A percentile compares a stretch with the other conserved stretches of the same genome.
These are phyloP conservation scores for Lasiosphaeris hirsuta DNA, from an alignment of 495 filamentous ascomycete genomes.

Conservation along the genomic window DNA sequence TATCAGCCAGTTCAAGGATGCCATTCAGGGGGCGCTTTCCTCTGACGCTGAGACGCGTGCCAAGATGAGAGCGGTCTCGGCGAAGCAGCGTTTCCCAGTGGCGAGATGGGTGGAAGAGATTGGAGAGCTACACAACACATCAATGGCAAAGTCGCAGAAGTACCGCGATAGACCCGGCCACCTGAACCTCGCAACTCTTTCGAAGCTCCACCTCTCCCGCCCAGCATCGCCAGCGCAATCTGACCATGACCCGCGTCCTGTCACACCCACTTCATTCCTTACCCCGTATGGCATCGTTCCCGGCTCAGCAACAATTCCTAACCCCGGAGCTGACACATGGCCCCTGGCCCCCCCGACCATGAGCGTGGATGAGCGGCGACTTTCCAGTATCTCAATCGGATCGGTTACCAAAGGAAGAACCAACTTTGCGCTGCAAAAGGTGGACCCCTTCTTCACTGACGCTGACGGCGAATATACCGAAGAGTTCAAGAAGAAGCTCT, in stretches of 20 bases:
- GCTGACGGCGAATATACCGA: conserved; percentile 51
- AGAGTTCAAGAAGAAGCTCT: conserved; percentile 51
- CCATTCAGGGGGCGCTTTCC: conserved; percentile 59
- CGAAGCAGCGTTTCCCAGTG: conserved; percentile 69
- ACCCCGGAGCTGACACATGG: background rate
- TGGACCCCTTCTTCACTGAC: conserved; percentile 63
- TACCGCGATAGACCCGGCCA: conserved; percentile 9
- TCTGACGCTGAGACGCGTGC: conserved; percentile 55
- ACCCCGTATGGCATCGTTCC: conserved; percentile 30
- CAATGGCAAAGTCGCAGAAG: conserved; percentile 29
- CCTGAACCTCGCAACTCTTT: background rate
- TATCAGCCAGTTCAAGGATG: conserved; percentile 64
- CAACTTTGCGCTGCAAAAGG: conserved; percentile 53
- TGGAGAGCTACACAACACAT: conserved; percentile 54
- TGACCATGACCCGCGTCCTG: conserved; percentile 6
- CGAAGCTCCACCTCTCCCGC: conserved; percentile 4
- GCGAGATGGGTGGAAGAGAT: conserved; percentile 59
- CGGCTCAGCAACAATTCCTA: conserved; percentile 2
- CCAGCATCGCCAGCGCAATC: conserved; percentile 11
- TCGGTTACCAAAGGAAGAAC: conserved; percentile 18
- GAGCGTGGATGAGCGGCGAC: background rate
- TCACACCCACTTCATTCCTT: conserved; percentile 10
- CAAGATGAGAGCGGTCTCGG: conserved; percentile 67
- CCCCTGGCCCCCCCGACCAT: background rate
- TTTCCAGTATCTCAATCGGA: conserved; percentile 9